A percentile compares a stretch with the other conserved stretches of the same genome.
Evolutionary conservation across 2,329 filamentous ascomycete genomes (phyloP).

Genomic region (Coniochaeta sp.): DNA sequence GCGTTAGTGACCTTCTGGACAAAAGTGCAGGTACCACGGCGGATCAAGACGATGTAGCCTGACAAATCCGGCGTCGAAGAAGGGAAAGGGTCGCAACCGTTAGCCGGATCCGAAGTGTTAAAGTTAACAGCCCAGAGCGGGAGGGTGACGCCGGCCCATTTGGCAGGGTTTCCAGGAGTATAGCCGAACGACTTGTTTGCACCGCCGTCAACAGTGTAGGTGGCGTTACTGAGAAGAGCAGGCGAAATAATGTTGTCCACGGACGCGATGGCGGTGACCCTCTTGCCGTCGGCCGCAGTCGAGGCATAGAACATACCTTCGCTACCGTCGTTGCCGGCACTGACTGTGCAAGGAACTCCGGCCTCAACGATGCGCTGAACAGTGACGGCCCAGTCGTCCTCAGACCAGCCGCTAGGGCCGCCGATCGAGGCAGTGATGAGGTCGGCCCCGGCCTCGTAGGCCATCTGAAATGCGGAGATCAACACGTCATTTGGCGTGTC

Average conservation of each 20-base stretch:
- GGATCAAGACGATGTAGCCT: slow-evolving; percentile 50
- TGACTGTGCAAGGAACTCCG: slow-evolving; percentile 44
- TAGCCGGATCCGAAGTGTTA: slow-evolving; percentile 34
- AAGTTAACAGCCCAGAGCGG: slow-evolving; percentile 42
- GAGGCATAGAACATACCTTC: slow-evolving; percentile 41
- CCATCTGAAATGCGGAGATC: slow-evolving; percentile 51
- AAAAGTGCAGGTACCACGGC: slow-evolving; percentile 51
- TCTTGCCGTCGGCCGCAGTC: slow-evolving; percentile 38
- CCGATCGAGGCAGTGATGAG: slow-evolving; percentile 51
- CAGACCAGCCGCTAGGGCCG: slow-evolving; percentile 42
- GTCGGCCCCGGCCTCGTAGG: slow-evolving; percentile 51
- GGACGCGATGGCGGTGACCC: slow-evolving; percentile 40
- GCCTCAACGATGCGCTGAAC: slow-evolving; percentile 45
- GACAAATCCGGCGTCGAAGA: slow-evolving; percentile 49
- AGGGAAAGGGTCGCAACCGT: slow-evolving; percentile 46
- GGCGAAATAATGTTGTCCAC: slow-evolving; percentile 39
- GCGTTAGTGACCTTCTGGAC: slow-evolving; percentile 30
- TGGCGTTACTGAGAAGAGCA: slow-evolving; percentile 31
- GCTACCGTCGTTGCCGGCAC: slow-evolving; percentile 43
- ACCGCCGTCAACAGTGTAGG: slow-evolving; percentile 25
- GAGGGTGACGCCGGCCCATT: slow-evolving; percentile 37
- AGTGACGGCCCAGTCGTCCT: slow-evolving; percentile 41
- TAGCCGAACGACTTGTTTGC: slow-evolving; percentile 17
- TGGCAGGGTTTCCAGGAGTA: slow-evolving; percentile 29
- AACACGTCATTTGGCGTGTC: slow-evolving; percentile 46